Evolutionary conservation across 176 grass and related monocot genomes (phyloP).

Genomic region (Paspalum vaginatum): DNA sequence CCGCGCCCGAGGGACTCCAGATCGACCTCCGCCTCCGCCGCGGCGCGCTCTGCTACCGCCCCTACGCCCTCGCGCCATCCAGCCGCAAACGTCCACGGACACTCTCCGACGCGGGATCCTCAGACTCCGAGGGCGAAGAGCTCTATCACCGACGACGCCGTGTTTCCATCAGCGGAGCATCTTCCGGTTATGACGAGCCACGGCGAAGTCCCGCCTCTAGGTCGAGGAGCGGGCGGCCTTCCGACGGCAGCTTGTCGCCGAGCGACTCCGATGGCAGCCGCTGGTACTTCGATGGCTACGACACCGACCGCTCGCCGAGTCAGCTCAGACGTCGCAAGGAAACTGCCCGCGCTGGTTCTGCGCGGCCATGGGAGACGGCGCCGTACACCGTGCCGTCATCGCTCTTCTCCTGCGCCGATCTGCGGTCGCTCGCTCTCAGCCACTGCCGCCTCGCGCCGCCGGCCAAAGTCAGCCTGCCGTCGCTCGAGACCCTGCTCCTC

Average conservation of each 20-base stretch:
- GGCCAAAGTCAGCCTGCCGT: neutral
- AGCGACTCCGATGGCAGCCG: no score
- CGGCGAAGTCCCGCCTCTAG: no score
- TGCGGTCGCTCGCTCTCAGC: neutral
- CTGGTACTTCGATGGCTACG: neutral
- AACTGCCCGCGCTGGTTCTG: neutral
- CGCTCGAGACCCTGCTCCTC: slow-evolving; percentile 3
- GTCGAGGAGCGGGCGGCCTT: no score
- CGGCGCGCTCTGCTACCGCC: neutral
- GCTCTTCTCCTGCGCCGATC: neutral
- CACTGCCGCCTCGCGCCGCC: neutral
- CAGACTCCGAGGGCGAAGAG: no score
- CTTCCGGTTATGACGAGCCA: no score
- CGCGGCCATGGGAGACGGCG: no score
- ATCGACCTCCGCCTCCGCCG: slow-evolving; percentile 13
- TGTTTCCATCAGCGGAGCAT: no score
- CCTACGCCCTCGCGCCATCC: neutral
- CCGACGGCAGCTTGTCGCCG: no score
- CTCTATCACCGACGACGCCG: no score
- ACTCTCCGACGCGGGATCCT: no score
- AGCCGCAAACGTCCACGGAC: no score
- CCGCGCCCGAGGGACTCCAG: neutral
- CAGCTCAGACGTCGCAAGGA: neutral
- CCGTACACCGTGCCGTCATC: neutral
- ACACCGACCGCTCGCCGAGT: neutral